A percentile compares a stretch with the other conserved stretches of the same genome.
Conservation (phyloP, 1,139 yeast genomes). For the Kodamaea alishanica region DNA sequence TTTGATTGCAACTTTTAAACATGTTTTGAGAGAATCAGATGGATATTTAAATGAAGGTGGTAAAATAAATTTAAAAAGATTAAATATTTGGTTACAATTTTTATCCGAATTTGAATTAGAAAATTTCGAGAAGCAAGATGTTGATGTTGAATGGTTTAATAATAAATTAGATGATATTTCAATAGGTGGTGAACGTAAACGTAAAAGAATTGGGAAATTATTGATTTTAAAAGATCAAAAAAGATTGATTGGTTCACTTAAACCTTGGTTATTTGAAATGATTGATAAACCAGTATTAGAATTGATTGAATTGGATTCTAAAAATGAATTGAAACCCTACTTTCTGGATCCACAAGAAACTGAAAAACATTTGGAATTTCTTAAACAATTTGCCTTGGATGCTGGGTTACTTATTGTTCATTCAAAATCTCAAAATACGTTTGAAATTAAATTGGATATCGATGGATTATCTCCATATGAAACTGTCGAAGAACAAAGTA, state of each 20-base stretch:
- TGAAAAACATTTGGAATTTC: conserved; percentile 51
- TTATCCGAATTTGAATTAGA: conserved; percentile 73
- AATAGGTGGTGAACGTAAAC: conserved; percentile 63
- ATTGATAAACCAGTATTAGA: conserved; percentile 26
- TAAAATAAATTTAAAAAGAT: conserved; percentile 66
- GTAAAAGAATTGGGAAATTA: conserved; percentile 63
- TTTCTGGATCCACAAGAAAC: conserved; percentile 48
- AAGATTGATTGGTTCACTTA: conserved; percentile 54
- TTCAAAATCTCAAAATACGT: conserved; percentile 51
- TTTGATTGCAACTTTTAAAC: conserved; percentile 81
- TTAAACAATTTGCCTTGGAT: conserved; percentile 61
- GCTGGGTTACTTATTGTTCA: conserved; percentile 65
- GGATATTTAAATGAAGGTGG: conserved; percentile 88
- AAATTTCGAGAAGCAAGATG: conserved; percentile 73
- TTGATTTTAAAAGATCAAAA: conserved; percentile 71
- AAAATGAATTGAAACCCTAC: conserved; percentile 46
- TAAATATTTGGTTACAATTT: conserved; percentile 69
- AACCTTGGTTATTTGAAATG: conserved; percentile 64
- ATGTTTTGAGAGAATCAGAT: conserved; percentile 66
- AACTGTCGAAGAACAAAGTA: conserved; percentile 57
- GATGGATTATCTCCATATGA: conserved; percentile 71
- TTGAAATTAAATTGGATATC: conserved; percentile 60
- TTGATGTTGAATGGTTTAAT: conserved; percentile 91
- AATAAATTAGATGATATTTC: conserved; percentile 78
- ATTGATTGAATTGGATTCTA: conserved; percentile 36